Evolutionary conservation across 352 stramenopile species (phyloP), one percentile per base, ranked within the genome.

Genomic region (Phytopythium litorale): DNA sequence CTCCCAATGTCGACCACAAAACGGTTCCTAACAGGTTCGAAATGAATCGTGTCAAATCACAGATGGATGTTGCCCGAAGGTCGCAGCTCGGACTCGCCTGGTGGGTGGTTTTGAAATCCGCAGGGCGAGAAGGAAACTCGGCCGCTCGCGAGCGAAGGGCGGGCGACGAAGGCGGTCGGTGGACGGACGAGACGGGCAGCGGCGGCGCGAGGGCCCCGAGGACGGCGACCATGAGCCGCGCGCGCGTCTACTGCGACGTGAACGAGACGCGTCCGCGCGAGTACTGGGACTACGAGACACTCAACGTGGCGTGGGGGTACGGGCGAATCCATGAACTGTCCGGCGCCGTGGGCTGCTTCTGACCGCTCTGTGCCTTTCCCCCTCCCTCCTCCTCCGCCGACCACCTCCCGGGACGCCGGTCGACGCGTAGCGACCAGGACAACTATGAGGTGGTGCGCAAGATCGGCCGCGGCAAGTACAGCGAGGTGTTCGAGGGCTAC

Each of bases 241-340:
- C 84, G 38, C 75, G 88, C 18, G 94, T 98, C 61, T 98, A 98
- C 73, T 87, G 89, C 45, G 90, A 98, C 74, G 92, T 97, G 40
- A 98, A 98, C 67, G 84, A 98, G 69, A 96, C 98, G 71, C 91
- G 97, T 42, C 97, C 97, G 23, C 85, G 96, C 57, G 96, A 99
- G 71, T 99, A 99, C 79, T 99, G 98, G 98, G 97, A 99, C 81
- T 99, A 99, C 72, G 97, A 99, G 77, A 98, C 92, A 68, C 79
- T 99, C n/a, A 96, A 93, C 57, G 95, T 99, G 48, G 96, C 93
- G 35, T 99, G 97, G 97, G 89, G 88, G 84, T 95, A 65, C 64
- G 76, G 33, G 52, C 15, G 1, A 3, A 3, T 28, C 25, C 25
- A 1, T 28, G 25, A 3, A 2, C 33, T 12, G 33, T 13, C 7